These are phyloP conservation scores for Ambrosiella beaveri DNA, from an alignment of 2,329 filamentous ascomycete genomes.

Conservation along the genomic window DNA sequence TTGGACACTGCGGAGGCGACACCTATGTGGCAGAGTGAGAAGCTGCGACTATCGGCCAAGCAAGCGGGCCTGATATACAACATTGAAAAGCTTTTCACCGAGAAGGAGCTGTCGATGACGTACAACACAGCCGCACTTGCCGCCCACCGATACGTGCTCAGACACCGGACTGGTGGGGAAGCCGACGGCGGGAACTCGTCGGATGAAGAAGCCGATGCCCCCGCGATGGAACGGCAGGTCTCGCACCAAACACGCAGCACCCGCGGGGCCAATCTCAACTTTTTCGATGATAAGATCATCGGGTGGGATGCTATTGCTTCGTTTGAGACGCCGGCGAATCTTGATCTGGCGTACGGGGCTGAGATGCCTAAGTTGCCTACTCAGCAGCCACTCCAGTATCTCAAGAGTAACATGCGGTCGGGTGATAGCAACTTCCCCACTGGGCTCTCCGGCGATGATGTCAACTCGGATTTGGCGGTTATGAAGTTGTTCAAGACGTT, in stretches of 20 bases:
- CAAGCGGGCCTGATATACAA: constrained; percentile 45
- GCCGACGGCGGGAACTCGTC: constrained; percentile 35
- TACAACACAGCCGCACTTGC: constrained; percentile 46
- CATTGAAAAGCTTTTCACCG: constrained; percentile 53
- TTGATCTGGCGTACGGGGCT: constrained; percentile 36
- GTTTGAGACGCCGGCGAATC: constrained; percentile 40
- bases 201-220: constrained; percentile 34
- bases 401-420: constrained; percentile 37
- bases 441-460: constrained; percentile 32
- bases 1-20: constrained; percentile 41
- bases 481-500: constrained; percentile 43
- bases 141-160: constrained; percentile 43
- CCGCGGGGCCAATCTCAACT: constrained; percentile 37
- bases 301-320: constrained; percentile 44
- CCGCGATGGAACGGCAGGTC: constrained; percentile 44
- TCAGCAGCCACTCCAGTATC: constrained; percentile 38
- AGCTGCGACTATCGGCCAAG: constrained; percentile 34
- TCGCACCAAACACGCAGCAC: constrained; percentile 49
- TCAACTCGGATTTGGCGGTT: constrained; percentile 37
- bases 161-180: constrained; percentile 27
- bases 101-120: constrained; percentile 49
- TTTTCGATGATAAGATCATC: constrained; percentile 38
- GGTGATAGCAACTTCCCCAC: constrained; percentile 39
- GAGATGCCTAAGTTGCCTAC: constrained; percentile 42
- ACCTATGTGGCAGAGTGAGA: constrained; percentile 45